phyloP scores from a whole-genome alignment of 495 filamentous ascomycete genomes.

The Talaromyces adpressus region DNA sequence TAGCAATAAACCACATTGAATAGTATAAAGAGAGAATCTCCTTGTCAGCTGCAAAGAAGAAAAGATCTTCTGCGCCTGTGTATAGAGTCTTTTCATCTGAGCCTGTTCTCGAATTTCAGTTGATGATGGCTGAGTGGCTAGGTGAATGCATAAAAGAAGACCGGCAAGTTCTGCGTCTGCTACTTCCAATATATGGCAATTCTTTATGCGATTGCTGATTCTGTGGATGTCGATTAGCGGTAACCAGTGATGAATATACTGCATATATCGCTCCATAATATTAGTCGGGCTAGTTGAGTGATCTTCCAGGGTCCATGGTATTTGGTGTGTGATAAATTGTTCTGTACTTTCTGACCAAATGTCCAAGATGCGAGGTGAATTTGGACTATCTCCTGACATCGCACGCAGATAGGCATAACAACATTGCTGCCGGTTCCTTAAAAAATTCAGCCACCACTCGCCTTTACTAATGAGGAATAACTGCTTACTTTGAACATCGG shows the following conservation, averaged over 20 bases:
- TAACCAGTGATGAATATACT: neutral
- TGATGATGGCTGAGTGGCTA: slow-evolving; percentile 1
- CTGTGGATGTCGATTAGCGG: neutral
- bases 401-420: neutral
- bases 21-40: neutral
- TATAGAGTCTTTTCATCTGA: neutral
- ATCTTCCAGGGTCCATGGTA: neutral
- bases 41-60: neutral
- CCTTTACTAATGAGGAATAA: neutral
- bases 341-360: neutral
- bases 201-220: neutral
- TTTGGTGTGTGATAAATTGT: neutral
- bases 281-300: neutral
- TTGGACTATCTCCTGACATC: neutral
- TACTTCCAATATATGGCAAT: neutral
- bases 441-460: neutral
- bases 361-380: neutral
- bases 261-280: neutral
- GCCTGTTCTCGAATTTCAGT: neutral
- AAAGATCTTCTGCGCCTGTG: neutral
- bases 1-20: slow-evolving; percentile 1
- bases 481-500: neutral
- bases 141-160: neutral
- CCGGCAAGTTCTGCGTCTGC: neutral
- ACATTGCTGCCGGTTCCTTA: neutral